These are phyloP conservation scores for Lachnum nothofagi DNA, from an alignment of 2,329 filamentous ascomycete species.

Conservation along the genomic window DNA sequence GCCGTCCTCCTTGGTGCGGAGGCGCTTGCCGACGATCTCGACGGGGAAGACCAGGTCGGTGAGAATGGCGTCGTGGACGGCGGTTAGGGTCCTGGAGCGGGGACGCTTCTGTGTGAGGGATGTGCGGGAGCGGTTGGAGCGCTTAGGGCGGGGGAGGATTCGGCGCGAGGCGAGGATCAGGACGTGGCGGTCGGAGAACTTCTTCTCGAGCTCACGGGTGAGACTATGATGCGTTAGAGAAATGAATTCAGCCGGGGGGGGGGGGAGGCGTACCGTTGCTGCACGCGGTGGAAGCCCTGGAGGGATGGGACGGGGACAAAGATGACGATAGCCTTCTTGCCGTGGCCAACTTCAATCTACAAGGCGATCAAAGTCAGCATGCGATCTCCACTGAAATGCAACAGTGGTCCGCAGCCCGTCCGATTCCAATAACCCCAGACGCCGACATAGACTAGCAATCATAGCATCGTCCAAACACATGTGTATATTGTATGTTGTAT, in stretches of 20 bases:
- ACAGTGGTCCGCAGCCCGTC: conserved; percentile 69
- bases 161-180: conserved; percentile 98
- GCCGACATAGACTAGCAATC: conserved; percentile 25
- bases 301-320: conserved; percentile 99
- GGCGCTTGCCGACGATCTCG: conserved; percentile 99
- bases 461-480: conserved; percentile 16
- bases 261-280: conserved; percentile 80
- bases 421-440: conserved; percentile 49
- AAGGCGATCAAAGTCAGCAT: conserved; percentile 64
- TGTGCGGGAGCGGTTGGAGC: conserved; percentile 92
- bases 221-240: conserved; percentile 55
- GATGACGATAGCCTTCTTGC: conserved; percentile 99
- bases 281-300: conserved; percentile 96
- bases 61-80: conserved; percentile 98
- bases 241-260: not conserved
- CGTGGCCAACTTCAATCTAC: conserved; percentile 99
- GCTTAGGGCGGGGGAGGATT: conserved; percentile 97
- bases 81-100: conserved; percentile 93
- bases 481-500: conserved; percentile 21
- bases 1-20: conserved; percentile 98
- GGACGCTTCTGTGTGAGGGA: conserved; percentile 98
- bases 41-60: conserved; percentile 98
- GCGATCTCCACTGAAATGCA: conserved; percentile 60
- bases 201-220: conserved; percentile 99
- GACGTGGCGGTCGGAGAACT: conserved; percentile 99